phyloP scores from a whole-genome alignment of 805 yeast genomes.

The Kuraishia ogatae region DNA sequence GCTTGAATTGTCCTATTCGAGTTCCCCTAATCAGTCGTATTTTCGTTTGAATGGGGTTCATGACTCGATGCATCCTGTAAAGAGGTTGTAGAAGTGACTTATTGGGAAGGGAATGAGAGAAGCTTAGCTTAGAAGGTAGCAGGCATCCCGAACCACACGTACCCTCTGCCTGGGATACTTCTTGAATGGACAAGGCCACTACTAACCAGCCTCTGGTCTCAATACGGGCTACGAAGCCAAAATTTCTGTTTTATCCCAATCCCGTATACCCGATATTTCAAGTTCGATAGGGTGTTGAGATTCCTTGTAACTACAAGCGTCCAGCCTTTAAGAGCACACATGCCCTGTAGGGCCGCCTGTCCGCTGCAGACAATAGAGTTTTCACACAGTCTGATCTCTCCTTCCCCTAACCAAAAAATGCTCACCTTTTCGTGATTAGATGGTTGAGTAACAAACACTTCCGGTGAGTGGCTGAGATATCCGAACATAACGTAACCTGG shows the following conservation, averaged over 20 bases:
- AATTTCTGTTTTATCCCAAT: not conserved
- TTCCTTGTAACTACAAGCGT: no score
- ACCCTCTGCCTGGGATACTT: not conserved
- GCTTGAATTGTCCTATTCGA: not conserved
- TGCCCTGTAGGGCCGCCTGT: not conserved
- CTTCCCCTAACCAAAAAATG: not conserved
- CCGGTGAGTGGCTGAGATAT: not conserved
- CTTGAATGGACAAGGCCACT: not conserved
- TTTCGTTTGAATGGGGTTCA: not conserved
- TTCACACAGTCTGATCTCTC: not conserved
- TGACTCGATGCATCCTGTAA: not conserved
- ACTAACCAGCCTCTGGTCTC: no score
- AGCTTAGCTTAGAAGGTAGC: not conserved
- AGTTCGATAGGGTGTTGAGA: no score
- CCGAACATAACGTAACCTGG: not conserved
- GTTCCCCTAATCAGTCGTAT: not conserved
- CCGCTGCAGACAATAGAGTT: not conserved
- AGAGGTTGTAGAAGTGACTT: not conserved
- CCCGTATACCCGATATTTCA: not conserved
- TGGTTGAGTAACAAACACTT: not conserved
- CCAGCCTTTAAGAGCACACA: no score
- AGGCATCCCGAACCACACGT: no score
- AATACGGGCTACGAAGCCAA: no score
- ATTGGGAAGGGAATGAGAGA: not conserved
- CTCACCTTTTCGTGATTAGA: not conserved